Conservation (phyloP, 2,329 filamentous ascomycete genomes). For the Venturia aucupariae region DNA sequence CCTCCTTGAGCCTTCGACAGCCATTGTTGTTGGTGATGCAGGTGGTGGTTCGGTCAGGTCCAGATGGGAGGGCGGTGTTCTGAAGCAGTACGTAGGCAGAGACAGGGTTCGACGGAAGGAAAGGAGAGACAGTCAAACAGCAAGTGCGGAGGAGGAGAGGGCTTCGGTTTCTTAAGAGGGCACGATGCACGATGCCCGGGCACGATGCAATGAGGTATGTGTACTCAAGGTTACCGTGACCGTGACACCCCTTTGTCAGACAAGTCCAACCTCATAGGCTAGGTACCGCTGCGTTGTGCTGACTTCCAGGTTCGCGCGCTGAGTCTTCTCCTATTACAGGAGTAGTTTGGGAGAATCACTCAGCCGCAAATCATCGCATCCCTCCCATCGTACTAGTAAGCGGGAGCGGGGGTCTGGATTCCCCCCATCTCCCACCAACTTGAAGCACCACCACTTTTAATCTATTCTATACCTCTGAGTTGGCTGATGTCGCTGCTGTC, state of each 20-base stretch:
- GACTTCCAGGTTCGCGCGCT: not conserved
- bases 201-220: not conserved
- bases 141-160: not conserved
- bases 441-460: not conserved
- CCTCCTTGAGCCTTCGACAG: constrained; percentile 7
- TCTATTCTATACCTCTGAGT: not conserved
- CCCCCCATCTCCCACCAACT: not conserved
- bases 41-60: not conserved
- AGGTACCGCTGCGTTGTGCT: not conserved
- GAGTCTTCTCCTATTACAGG: not conserved
- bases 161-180: not conserved
- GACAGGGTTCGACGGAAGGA: not conserved
- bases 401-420: not conserved
- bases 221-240: too few relatives aligned
- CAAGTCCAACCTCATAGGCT: not conserved
- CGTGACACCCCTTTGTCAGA: not conserved
- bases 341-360: too few relatives aligned
- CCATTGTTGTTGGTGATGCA: constrained; percentile 3
- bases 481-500: not conserved
- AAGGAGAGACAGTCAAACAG: not conserved
- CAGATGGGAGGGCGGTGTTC: not conserved
- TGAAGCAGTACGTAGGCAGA: not conserved
- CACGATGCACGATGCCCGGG: not conserved
- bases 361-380: not conserved
- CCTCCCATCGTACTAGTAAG: not conserved